Percentiles rank a stretch among this genome's conserved stretches.
Conservation (phyloP, 768 basidiomycete genomes). For the Chalciporus chontae region DNA sequence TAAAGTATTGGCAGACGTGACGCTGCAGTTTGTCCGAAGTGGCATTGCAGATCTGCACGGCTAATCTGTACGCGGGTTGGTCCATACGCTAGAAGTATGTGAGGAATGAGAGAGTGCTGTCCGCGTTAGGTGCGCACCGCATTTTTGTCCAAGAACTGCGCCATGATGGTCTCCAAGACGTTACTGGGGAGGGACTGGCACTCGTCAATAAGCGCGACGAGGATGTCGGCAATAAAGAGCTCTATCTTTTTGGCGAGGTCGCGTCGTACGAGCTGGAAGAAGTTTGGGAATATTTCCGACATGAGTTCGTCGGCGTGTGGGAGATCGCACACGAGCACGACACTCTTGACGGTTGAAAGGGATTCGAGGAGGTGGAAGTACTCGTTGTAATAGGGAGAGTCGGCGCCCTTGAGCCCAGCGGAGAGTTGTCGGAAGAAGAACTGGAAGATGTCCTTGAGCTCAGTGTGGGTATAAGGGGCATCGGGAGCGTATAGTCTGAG, state of each 20-base stretch:
- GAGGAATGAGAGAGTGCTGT: not conserved
- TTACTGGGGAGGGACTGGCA: conserved; percentile 69
- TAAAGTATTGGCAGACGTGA: conserved; percentile 88
- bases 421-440: conserved; percentile 91
- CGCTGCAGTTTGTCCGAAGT: conserved; percentile 86
- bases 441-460: conserved; percentile 94
- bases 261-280: conserved; percentile 78
- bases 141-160: conserved; percentile 81
- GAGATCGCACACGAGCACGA: conserved; percentile 91
- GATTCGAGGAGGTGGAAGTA: conserved; percentile 95
- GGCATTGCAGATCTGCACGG: conserved; percentile 79
- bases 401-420: conserved; percentile 67
- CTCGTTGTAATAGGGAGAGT: conserved; percentile 84
- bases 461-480: conserved; percentile 86
- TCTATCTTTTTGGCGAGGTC: conserved; percentile 78
- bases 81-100: conserved; percentile 49
- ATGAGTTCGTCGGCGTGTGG: conserved; percentile 84
- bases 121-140: conserved; percentile 43
- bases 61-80: conserved; percentile 76
- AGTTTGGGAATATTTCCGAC: conserved; percentile 75
- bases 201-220: conserved; percentile 88
- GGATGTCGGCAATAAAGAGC: conserved; percentile 82
- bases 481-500: conserved; percentile 94
- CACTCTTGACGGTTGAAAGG: conserved; percentile 90
- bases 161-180: conserved; percentile 76